These are phyloP conservation scores for Yamadazyma oceani DNA, from an alignment of 1,139 yeast genomes.

Conservation along the genomic window DNA sequence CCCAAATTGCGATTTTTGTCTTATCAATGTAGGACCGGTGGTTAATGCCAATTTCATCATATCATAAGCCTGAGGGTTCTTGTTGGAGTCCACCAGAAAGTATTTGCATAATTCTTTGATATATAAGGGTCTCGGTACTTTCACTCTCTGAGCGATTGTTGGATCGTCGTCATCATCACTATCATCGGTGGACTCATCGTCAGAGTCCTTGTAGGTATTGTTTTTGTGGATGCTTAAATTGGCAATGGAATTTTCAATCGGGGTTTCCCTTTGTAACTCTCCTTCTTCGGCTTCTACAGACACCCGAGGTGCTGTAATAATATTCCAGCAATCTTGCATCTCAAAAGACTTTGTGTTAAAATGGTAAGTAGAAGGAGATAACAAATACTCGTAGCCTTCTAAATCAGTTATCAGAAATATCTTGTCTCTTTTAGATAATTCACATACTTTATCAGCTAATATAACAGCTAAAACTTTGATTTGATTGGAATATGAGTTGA, in stretches of 20 bases:
- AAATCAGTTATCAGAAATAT: conserved; percentile 30
- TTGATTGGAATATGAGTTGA: conserved; percentile 42
- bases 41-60: conserved; percentile 52
- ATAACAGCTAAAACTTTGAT: conserved; percentile 46
- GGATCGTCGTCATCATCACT: conserved; percentile 59
- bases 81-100: conserved; percentile 39
- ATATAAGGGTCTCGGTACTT: conserved; percentile 56
- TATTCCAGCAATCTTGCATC: conserved; percentile 18
- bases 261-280: conserved; percentile 5
- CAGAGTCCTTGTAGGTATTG: conserved; percentile 18
- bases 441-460: conserved; percentile 47
- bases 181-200: conserved; percentile 25
- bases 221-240: background rate
- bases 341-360: background rate
- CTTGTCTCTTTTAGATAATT: conserved; percentile 26
- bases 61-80: conserved; percentile 48
- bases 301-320: conserved; percentile 9
- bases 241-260: conserved; percentile 3
- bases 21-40: conserved; percentile 53
- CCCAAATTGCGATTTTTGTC: conserved; percentile 52
- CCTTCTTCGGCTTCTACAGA: conserved; percentile 8
- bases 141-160: conserved; percentile 33
- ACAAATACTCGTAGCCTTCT: conserved; percentile 12
- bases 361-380: conserved; percentile 6
- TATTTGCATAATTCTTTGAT: conserved; percentile 62